Base-by-base conservation (phyloP, 2,329 filamentous ascomycete species). In the Arthrobotrys megalospora region DNA sequence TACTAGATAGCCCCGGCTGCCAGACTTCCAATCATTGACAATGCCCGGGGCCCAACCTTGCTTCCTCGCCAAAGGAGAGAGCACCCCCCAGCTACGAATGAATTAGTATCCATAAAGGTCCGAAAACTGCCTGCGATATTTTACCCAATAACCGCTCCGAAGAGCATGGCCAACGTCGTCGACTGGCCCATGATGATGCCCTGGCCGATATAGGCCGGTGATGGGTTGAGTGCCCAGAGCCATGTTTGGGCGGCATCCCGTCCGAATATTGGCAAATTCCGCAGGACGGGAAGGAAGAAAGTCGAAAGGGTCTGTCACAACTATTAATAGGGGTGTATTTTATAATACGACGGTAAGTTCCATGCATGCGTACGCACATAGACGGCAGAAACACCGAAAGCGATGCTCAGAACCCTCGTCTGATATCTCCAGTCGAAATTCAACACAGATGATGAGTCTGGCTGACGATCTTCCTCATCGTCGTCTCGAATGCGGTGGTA, bases 151-250 rank as follows among this genome's bases (percentile, higher is more conserved):
- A 97, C 84, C 2, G 96, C 94, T 4, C 96, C 96, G 1, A 98
- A 86, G 0, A 97, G 88, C 96, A 99, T 99, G 81, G 98, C 95
- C 65, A 97, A 88, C 2, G 95, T 98, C 0, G 96, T 99, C 45
- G 93, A 91, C 3, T 95, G 93, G 0, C 96, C 96, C 96, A 99
- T 99, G 82, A 99, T 98, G 79, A 99, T 96, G 10, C 96, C 96
- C 85, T 99, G 96, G 0, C 96, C 96, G 28, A 98, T 90, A 83
- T 99, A 99, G 1, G 96, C 96, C n/a, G 97, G 91, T 53, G 94
- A 97, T 0, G 96, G 96, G 81, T 99, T 99, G 6, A 99, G 86
- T 0, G 93, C 96, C 96, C 96, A 99, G 0, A 97, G 88, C 95
- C 95, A 99, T 1, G 89, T 89, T 0, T 89, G 85, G 0, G 94